Evolutionary conservation across 306 rosid genomes (phyloP).

Genomic region (Prinsepia uniflora): DNA sequence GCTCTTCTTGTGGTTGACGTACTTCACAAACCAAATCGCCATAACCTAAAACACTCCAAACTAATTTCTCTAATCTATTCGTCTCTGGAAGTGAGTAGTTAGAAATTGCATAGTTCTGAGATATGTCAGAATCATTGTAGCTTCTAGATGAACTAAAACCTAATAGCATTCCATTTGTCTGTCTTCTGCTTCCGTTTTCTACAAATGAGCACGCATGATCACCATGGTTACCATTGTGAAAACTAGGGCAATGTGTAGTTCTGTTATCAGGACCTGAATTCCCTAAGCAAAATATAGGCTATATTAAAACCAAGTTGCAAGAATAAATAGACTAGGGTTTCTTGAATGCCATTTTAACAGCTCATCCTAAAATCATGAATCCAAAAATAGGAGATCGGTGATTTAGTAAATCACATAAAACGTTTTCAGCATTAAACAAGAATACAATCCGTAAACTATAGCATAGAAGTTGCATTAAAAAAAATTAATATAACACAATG

Average conservation of each 20-base stretch:
- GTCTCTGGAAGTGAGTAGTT: slow-evolving; percentile 34
- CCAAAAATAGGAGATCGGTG: not conserved
- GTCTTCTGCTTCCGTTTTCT: slow-evolving; percentile 29
- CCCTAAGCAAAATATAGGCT: slow-evolving; percentile 28
- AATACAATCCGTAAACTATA: not conserved
- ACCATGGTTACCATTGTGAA: slow-evolving; percentile 23
- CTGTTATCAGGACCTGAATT: slow-evolving; percentile 33
- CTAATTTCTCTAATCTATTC: slow-evolving; percentile 39
- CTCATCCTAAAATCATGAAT: slow-evolving; percentile 1
- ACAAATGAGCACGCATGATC: slow-evolving; percentile 27
- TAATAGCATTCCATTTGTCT: slow-evolving; percentile 32
- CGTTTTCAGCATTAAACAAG: not conserved
- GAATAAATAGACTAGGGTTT: not conserved
- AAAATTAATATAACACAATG: not conserved
- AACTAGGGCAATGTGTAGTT: slow-evolving; percentile 26
- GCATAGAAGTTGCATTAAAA: not conserved
- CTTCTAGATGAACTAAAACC: slow-evolving; percentile 43
- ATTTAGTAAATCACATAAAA: not conserved
- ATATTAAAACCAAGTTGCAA: slow-evolving; percentile 4
- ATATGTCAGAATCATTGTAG: slow-evolving; percentile 24
- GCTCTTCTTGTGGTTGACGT: slow-evolving; percentile 28
- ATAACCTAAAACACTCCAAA: slow-evolving; percentile 48
- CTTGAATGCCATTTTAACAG: not conserved
- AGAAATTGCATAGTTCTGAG: slow-evolving; percentile 29
- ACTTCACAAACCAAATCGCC: slow-evolving; percentile 50